Percentiles rank a stretch among this genome's conserved stretches.
phyloP scores from a whole-genome alignment of 2,329 filamentous ascomycete species.

The Diaporthe aspalathi region DNA sequence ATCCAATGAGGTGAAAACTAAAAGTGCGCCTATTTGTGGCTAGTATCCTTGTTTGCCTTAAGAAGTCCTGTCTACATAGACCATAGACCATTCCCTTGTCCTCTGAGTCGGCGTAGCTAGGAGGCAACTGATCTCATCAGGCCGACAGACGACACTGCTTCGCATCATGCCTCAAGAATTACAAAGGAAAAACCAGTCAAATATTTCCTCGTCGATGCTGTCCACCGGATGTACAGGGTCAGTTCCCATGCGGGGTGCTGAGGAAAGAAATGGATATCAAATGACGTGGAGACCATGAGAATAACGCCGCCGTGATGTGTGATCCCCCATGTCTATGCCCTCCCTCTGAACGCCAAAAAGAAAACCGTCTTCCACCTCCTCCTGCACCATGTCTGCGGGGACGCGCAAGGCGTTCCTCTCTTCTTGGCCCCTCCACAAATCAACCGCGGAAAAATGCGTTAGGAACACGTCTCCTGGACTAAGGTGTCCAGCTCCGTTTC shows the following conservation, averaged over 20 bases:
- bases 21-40: background rate
- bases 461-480: background rate
- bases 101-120: background rate
- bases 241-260: slow-evolving; percentile 33
- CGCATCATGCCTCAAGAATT: slow-evolving; percentile 12
- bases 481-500: slow-evolving; percentile 5
- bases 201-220: slow-evolving; percentile 21
- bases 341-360: slow-evolving; percentile 23
- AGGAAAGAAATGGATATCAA: slow-evolving; percentile 38
- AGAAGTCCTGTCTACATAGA: background rate
- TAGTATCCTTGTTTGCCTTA: background rate
- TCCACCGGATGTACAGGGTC: slow-evolving; percentile 25
- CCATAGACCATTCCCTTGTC: background rate
- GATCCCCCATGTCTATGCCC: slow-evolving; percentile 39
- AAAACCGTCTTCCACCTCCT: slow-evolving; percentile 7
- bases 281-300: slow-evolving; percentile 31
- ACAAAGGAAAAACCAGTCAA: slow-evolving; percentile 28
- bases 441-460: background rate
- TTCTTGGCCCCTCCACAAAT: background rate
- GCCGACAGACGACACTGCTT: background rate
- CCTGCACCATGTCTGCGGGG: slow-evolving; percentile 9
- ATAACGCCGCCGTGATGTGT: slow-evolving; percentile 38
- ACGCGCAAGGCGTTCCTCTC: background rate
- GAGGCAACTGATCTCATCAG: slow-evolving; percentile 1
- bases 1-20: background rate